phyloP scores from a whole-genome alignment of 2,329 filamentous ascomycete species.

The Sporothrix protearum region DNA sequence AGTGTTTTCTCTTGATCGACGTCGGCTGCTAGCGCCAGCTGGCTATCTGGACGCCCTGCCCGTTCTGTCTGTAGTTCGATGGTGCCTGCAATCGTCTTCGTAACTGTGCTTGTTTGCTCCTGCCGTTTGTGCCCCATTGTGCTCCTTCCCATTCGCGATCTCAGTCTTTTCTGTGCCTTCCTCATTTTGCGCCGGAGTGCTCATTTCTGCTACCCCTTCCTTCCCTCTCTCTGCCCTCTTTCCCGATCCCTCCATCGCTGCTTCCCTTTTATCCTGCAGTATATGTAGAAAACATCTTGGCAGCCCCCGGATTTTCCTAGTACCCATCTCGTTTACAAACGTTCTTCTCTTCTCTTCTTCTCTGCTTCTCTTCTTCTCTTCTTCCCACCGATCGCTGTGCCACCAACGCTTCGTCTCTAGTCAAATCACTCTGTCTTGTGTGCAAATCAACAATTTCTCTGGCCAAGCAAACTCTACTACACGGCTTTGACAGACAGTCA shows the following conservation, averaged over 20 bases:
- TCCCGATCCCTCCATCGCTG: slow-evolving; percentile 1
- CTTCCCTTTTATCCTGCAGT: slow-evolving; percentile 6
- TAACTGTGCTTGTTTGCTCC: not conserved
- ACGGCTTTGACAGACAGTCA: not conserved
- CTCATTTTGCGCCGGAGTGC: not conserved
- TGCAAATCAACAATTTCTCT: not conserved
- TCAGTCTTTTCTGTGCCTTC: slow-evolving; percentile 3
- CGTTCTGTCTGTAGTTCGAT: not conserved
- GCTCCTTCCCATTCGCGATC: slow-evolving; percentile 8
- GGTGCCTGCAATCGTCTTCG: not conserved
- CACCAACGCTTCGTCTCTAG: not conserved
- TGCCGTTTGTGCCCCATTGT: not conserved
- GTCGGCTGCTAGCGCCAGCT: not conserved
- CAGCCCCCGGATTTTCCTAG: slow-evolving; percentile 8
- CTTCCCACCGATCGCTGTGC: not conserved
- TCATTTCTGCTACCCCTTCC: slow-evolving; percentile 2
- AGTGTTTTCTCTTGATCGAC: not conserved
- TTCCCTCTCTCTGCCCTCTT: not conserved
- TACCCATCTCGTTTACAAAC: not conserved
- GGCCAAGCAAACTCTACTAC: not conserved
- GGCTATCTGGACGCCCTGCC: not conserved
- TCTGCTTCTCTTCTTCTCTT: not conserved
- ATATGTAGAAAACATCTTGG: slow-evolving; percentile 15
- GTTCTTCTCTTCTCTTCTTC: not conserved
- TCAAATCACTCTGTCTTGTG: not conserved